A percentile compares a stretch with the other conserved stretches of the same genome.
These are phyloP conservation scores for Rhodomyrtus psidioides DNA, from an alignment of 441 rosid species.

Conservation along the genomic window DNA sequence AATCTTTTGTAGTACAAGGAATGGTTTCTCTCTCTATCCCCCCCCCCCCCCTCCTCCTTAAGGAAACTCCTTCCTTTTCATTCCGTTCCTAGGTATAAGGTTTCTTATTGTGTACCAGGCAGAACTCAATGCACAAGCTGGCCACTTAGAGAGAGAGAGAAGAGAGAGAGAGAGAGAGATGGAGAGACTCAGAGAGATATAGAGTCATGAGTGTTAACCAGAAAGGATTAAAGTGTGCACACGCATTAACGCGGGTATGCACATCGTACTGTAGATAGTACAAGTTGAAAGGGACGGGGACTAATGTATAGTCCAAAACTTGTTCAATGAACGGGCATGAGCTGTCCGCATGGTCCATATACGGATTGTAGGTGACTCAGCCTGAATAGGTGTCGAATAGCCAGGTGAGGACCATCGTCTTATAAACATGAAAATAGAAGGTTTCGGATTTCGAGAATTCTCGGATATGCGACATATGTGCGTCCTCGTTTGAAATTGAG, in stretches of 20 bases:
- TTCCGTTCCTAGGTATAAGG: not conserved
- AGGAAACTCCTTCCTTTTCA: not conserved
- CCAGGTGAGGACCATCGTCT: accelerated
- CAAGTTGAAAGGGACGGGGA: not conserved
- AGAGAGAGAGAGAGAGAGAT: not conserved
- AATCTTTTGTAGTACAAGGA: not conserved
- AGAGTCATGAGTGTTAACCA: not conserved
- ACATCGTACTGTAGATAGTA: not conserved
- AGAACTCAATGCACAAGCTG: not conserved
- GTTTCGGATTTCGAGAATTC: not conserved
- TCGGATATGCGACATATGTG: not conserved
- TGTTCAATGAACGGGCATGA: not conserved
- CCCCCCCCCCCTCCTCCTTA: not conserved
- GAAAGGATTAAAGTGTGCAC: not conserved
- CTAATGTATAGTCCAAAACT: not conserved
- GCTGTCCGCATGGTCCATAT: accelerated
- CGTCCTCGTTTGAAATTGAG: not conserved
- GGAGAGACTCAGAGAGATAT: not conserved
- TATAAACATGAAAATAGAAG: not conserved
- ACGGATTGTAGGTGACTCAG: accelerated
- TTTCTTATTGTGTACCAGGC: not conserved
- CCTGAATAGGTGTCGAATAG: not conserved
- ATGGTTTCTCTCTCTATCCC: not conserved
- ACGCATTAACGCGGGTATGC: not conserved
- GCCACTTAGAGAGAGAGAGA: not conserved